A percentile compares a stretch with the other conserved stretches of the same genome.
Conservation (phyloP, 345 rosid genomes). For the Carallia pectinifolia region DNA sequence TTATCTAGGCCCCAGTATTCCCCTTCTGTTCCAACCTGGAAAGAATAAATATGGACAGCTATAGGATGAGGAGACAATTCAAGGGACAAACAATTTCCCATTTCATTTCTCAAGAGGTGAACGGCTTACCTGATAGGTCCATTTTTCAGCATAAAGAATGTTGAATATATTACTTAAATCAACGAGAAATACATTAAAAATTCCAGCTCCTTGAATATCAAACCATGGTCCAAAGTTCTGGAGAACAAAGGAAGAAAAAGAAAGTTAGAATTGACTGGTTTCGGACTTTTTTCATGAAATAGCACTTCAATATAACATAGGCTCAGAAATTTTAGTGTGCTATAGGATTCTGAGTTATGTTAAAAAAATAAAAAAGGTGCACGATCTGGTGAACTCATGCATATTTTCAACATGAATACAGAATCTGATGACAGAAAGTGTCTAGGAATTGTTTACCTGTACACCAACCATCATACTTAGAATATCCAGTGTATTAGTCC, state of each 20-base stretch:
- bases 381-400: too few species aligned
- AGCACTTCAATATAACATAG: too few species aligned
- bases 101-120: too few species aligned
- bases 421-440: not conserved
- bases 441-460: conserved; percentile 37
- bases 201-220: conserved; percentile 57
- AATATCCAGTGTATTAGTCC: conserved; percentile 55
- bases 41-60: conserved; percentile 1
- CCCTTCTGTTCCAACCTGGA: conserved; percentile 62
- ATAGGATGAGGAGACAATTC: not conserved
- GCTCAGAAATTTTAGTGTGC: not conserved
- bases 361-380: not conserved
- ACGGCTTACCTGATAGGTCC: conserved; percentile 54
- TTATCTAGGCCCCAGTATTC: conserved; percentile 50
- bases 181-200: conserved; percentile 32
- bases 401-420: not conserved
- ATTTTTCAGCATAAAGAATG: conserved; percentile 39
- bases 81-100: too few species aligned
- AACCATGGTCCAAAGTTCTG: conserved; percentile 71
- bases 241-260: not conserved
- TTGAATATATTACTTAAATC: conserved; percentile 23
- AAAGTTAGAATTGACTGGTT: not conserved
- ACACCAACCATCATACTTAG: conserved; percentile 57
- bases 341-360: not conserved
- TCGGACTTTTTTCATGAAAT: too few species aligned